Base-by-base conservation (phyloP, 2,329 filamentous ascomycete species). In the Zalaria obscura region DNA sequence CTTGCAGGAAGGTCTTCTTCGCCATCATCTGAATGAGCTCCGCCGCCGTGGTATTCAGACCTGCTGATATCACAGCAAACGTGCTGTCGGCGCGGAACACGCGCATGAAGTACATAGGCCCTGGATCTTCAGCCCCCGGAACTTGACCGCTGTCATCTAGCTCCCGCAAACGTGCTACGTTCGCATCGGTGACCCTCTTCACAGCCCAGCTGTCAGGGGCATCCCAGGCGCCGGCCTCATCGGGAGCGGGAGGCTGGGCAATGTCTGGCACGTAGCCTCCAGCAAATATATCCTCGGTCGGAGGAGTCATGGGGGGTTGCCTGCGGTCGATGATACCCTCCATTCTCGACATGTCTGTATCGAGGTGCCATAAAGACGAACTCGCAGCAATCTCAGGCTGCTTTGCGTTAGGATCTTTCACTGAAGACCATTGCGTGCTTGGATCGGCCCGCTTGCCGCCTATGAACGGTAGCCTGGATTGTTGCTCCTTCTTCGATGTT, bases 181-280 rank as follows among this genome's bases (percentile, higher is more conserved):
- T 73, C 41, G 85, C 81, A 50, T 86, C 79, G 5, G 74, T 75
- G 33, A 67, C 63, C 44, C 78, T 79, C 50, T 83, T 84, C 26
- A 96, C 89, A 39, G 84, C 87, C 91, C 91, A 98, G 58, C 88
- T 95, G 59, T 96, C 89, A 1, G 91, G 89, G 3, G 88, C 88
- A 59, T 93, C 84, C 89, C 89, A 98, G 3, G 76, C 76, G n/a
- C 59, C 64, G 28, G 64, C 60, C 9, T 50, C 48, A 25, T 60
- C 56, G 31, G 46, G 39, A 36, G 36, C 46, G 36, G 57, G 50
- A 49, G 55, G 27, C 4, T 37, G 5, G 31, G 38, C 25, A 18
- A 35, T 34, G 8, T 18, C 33, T n/a, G 36, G 41, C 9, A 36
- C 39, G 31, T 40, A 40, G 45, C 69, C 46, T 76, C 79, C 56